Evolutionary conservation across 2,329 filamentous ascomycete genomes (phyloP).

Genomic region (Whalleya microplaca): DNA sequence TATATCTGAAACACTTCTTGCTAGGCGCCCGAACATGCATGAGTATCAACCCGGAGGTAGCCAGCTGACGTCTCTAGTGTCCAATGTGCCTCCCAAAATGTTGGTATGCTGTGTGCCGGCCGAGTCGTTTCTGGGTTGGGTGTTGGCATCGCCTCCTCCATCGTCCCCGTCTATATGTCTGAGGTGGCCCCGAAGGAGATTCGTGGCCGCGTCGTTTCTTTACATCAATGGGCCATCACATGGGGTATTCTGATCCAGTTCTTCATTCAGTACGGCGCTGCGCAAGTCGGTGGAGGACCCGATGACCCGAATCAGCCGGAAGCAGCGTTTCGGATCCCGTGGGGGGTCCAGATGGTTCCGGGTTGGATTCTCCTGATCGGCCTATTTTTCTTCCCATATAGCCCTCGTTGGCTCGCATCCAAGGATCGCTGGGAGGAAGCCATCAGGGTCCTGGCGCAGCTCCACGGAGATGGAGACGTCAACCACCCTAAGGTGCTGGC

Average conservation of each 20-base stretch:
- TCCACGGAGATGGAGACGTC: constrained; percentile 61
- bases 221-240: constrained; percentile 74
- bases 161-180: constrained; percentile 72
- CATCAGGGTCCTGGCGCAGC: constrained; percentile 56
- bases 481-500: constrained; percentile 64
- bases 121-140: constrained; percentile 73
- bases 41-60: background rate
- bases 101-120: constrained; percentile 72
- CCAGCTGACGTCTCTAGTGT: constrained; percentile 42
- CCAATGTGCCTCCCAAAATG: constrained; percentile 64
- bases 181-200: constrained; percentile 65
- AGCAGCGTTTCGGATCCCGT: constrained; percentile 63
- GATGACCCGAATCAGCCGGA: constrained; percentile 53
- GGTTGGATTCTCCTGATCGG: constrained; percentile 57
- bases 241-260: constrained; percentile 71
- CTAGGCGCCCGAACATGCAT: background rate
- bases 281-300: constrained; percentile 56
- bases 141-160: constrained; percentile 73
- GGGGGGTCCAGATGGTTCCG: constrained; percentile 63
- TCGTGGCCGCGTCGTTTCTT: constrained; percentile 62
- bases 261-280: constrained; percentile 68
- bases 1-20: background rate
- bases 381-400: constrained; percentile 65
- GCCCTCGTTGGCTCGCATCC: constrained; percentile 71
- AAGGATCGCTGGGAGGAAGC: constrained; percentile 71